These are phyloP conservation scores for Magnusiomyces tetraspermus DNA, from an alignment of 1,139 yeast species.

Conservation along the genomic window DNA sequence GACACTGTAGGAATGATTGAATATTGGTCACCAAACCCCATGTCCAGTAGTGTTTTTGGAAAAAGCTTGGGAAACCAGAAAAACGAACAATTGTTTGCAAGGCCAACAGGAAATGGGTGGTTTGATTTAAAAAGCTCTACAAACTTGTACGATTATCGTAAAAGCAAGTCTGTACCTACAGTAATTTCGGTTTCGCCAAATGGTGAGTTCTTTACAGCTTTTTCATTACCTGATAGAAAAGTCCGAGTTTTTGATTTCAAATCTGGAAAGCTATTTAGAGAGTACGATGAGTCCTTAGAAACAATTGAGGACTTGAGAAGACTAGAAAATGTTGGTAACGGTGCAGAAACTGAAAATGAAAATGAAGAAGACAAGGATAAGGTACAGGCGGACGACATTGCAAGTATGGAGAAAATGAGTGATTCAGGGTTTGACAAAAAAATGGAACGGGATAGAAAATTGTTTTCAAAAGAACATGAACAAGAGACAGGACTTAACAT, in stretches of 20 bases:
- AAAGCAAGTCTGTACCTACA: conserved; percentile 27
- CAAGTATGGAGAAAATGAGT: conserved; percentile 15
- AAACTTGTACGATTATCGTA: conserved; percentile 36
- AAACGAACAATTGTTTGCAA: conserved; percentile 8
- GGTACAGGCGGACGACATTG: neutral
- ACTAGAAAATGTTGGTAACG: conserved; percentile 21
- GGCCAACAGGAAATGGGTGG: neutral
- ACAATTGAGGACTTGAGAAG: conserved; percentile 26
- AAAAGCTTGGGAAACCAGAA: conserved; percentile 15
- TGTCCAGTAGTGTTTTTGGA: neutral
- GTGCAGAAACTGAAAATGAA: conserved; percentile 8
- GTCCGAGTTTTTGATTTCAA: conserved; percentile 32
- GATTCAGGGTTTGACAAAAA: conserved; percentile 29
- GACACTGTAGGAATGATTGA: conserved; percentile 40
- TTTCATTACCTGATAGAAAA: conserved; percentile 31
- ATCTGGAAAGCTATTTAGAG: conserved; percentile 34
- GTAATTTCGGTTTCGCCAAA: conserved; percentile 26
- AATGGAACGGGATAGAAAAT: conserved; percentile 24
- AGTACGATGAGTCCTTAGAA: conserved; percentile 31
- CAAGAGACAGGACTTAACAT: conserved; percentile 8
- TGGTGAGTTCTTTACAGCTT: conserved; percentile 26
- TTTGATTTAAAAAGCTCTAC: conserved; percentile 39
- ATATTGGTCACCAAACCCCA: conserved; percentile 35
- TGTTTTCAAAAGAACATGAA: conserved; percentile 18
- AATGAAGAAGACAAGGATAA: neutral